Percentiles rank a stretch among this genome's conserved stretches.
Evolutionary conservation across 805 yeast genomes (phyloP).

Genomic region (Kluyveromyces starmeri): DNA sequence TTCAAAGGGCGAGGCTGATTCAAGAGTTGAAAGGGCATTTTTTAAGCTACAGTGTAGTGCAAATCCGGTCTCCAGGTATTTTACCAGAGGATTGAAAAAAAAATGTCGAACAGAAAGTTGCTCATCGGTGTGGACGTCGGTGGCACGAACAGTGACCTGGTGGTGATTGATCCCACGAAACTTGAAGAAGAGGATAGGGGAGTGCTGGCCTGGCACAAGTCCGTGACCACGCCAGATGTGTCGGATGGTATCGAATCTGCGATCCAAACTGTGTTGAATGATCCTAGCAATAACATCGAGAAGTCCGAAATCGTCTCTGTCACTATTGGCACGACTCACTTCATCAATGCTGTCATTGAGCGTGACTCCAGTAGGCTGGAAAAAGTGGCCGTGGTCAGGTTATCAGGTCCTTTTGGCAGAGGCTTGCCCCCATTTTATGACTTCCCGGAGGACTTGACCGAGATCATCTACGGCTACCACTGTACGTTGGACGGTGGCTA

Average conservation of each 20-base stretch:
- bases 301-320: slow-evolving; percentile 33
- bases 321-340: slow-evolving; percentile 46
- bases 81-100: too few species aligned
- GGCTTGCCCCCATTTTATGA: slow-evolving; percentile 36
- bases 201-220: slow-evolving; percentile 36
- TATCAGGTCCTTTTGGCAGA: slow-evolving; percentile 36
- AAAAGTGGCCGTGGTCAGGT: slow-evolving; percentile 37
- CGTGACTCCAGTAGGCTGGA: slow-evolving; percentile 35
- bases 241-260: slow-evolving; percentile 35
- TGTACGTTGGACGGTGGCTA: slow-evolving; percentile 35
- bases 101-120: slow-evolving; percentile 9
- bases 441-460: slow-evolving; percentile 33
- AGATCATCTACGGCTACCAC: slow-evolving; percentile 30
- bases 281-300: slow-evolving; percentile 11
- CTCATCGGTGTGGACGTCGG: slow-evolving; percentile 44
- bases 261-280: slow-evolving; percentile 28
- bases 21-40: too few species aligned
- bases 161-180: slow-evolving; percentile 32
- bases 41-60: too few species aligned
- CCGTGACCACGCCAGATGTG: slow-evolving; percentile 37
- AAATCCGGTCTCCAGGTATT: too few species aligned
- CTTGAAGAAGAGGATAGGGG: slow-evolving; percentile 20
- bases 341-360: slow-evolving; percentile 43
- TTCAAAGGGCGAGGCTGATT: too few species aligned
- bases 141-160: slow-evolving; percentile 44